These are phyloP conservation scores for Rhodamnia argentea DNA, from an alignment of 345 rosid genomes.

Conservation along the genomic window DNA sequence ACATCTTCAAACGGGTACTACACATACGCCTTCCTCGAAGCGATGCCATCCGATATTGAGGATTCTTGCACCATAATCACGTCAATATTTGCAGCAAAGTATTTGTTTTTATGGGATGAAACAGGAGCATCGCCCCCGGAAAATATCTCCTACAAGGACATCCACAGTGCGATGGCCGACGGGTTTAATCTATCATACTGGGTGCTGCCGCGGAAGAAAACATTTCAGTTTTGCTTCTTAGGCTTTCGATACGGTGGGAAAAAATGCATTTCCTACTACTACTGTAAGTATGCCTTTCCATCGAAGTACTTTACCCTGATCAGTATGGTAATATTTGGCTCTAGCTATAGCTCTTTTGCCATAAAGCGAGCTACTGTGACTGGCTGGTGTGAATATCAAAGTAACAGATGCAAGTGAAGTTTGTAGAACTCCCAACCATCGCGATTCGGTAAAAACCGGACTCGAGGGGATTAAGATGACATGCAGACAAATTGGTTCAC, in stretches of 20 bases:
- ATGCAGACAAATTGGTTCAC: neutral
- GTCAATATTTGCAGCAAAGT: neutral
- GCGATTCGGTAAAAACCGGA: neutral
- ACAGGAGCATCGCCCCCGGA: neutral
- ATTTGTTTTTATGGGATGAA: neutral
- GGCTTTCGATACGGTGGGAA: neutral
- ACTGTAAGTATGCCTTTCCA: neutral
- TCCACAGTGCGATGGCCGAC: neutral
- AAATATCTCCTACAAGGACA: neutral
- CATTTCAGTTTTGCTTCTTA: neutral
- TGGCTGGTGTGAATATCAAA: neutral
- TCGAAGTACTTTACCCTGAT: neutral
- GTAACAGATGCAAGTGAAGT: neutral
- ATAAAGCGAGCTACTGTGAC: neutral
- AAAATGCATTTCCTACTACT: neutral
- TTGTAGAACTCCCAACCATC: neutral
- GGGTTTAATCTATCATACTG: neutral
- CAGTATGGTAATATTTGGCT: neutral
- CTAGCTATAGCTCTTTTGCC: neutral
- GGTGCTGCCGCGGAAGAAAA: neutral
- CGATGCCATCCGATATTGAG: neutral
- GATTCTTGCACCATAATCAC: neutral
- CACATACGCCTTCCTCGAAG: neutral
- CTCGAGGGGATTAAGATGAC: neutral
- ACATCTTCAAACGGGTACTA: neutral